Conservation (phyloP, 208 protist species). For the Leptomonas pyrrhocoris region DNA sequence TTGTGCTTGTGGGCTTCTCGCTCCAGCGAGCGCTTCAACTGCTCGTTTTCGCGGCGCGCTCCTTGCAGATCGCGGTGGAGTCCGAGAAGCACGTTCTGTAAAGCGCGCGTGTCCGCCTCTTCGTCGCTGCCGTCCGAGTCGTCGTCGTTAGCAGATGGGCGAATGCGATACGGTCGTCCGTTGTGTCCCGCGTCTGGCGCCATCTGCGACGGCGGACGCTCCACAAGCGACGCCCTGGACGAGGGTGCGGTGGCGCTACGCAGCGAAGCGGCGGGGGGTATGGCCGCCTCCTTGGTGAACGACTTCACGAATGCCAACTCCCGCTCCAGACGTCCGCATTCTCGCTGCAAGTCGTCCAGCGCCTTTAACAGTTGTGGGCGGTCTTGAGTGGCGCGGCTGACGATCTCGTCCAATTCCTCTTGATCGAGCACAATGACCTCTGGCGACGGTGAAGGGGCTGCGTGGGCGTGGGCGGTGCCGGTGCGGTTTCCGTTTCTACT, state of each 20-base stretch:
- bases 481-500: neutral
- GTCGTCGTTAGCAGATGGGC: neutral
- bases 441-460: neutral
- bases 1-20: slow-evolving; percentile 8
- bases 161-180: neutral
- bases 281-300: neutral
- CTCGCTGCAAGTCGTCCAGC: slow-evolving; percentile 31
- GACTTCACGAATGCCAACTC: neutral
- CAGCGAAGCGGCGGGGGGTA: neutral
- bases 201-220: neutral
- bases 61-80: slow-evolving; percentile 14
- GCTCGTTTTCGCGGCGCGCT: slow-evolving; percentile 2
- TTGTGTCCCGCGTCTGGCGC: neutral
- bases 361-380: slow-evolving; percentile 47
- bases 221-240: neutral
- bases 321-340: slow-evolving; percentile 5
- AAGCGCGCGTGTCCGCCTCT: slow-evolving; percentile 5
- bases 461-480: neutral
- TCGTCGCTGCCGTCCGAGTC: slow-evolving; percentile 3
- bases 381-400: slow-evolving; percentile 16
- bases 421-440: slow-evolving; percentile 37
- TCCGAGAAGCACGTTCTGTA: neutral
- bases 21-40: slow-evolving; percentile 1
- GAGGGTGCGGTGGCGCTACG: neutral
- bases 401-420: slow-evolving; percentile 45